These are phyloP conservation scores for Kluyveromyces sp. DNA, from an alignment of 1,139 yeast genomes.

Conservation along the genomic window DNA sequence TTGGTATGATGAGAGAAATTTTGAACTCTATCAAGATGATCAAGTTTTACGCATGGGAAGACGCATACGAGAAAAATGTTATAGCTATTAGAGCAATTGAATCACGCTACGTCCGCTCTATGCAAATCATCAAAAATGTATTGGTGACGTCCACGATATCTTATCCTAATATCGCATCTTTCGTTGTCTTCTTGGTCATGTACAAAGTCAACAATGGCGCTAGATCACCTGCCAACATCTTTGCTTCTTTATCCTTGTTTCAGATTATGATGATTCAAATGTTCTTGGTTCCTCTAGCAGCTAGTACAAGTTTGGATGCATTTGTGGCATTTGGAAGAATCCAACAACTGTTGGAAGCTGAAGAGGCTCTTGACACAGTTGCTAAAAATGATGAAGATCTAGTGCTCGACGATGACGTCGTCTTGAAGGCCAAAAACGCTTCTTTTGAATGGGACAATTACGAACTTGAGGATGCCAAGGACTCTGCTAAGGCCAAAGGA, in stretches of 20 bases:
- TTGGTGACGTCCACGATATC: constrained; percentile 52
- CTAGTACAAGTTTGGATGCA: constrained; percentile 58
- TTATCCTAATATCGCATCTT: constrained; percentile 60
- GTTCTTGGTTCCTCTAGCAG: constrained; percentile 57
- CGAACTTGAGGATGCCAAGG: constrained; percentile 13
- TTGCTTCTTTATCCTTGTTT: constrained; percentile 73
- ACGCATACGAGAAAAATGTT: constrained; percentile 45
- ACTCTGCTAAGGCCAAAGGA: constrained; percentile 19
- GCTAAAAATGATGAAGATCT: constrained; percentile 5
- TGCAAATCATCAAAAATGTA: constrained; percentile 53
- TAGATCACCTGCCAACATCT: constrained; percentile 62
- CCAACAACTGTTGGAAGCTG: constrained; percentile 45
- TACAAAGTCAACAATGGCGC: constrained; percentile 45
- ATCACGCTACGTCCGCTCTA: constrained; percentile 40
- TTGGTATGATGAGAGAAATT: constrained; percentile 45
- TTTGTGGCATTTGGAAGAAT: constrained; percentile 55
- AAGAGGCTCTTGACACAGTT: constrained; percentile 19
- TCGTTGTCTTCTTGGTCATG: constrained; percentile 66
- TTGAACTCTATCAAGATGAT: constrained; percentile 46
- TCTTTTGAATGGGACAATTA: constrained; percentile 59
- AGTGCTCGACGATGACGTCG: constrained; percentile 28
- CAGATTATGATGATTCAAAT: constrained; percentile 66
- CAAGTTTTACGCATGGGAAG: constrained; percentile 56
- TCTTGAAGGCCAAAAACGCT: constrained; percentile 46
- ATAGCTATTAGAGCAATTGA: constrained; percentile 41